Evolutionary conservation across 352 stramenopile genomes (phyloP).

Genomic region (Phytopythium boreale): DNA sequence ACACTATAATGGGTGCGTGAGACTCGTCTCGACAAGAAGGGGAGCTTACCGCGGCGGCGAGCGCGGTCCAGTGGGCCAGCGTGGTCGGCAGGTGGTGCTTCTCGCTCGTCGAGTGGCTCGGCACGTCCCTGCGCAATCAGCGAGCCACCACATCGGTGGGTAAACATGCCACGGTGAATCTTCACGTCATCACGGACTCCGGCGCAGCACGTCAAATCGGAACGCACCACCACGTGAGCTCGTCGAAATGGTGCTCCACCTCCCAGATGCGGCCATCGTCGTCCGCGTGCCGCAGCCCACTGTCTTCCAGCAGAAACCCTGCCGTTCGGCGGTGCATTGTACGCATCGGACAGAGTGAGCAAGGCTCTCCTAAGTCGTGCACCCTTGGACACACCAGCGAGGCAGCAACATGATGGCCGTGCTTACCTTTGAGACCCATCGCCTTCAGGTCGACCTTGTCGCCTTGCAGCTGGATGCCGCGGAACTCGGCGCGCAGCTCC

Average conservation of each 20-base stretch:
- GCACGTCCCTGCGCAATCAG: constrained; percentile 40
- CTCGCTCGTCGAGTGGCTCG: constrained; percentile 49
- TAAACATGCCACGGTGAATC: not conserved
- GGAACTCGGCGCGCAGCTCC: constrained; percentile 54
- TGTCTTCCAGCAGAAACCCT: constrained; percentile 69
- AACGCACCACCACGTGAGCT: constrained; percentile 59
- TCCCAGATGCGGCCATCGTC: constrained; percentile 77
- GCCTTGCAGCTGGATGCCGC: constrained; percentile 62
- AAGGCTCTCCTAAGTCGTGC: not conserved
- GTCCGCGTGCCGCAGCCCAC: constrained; percentile 42
- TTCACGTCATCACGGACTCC: constrained; percentile 1
- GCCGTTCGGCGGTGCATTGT: not conserved
- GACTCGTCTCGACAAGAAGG: not conserved
- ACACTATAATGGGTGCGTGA: not conserved
- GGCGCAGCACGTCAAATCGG: not conserved
- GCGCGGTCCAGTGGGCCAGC: constrained; percentile 48
- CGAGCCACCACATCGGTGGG: not conserved
- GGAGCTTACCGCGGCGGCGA: constrained; percentile 42
- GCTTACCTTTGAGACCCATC: constrained; percentile 50
- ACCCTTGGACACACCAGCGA: not conserved
- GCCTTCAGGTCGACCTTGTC: constrained; percentile 34
- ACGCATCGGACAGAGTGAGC: not conserved
- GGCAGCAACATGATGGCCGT: not conserved
- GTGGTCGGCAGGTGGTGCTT: constrained; percentile 44
- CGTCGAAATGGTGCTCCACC: constrained; percentile 74